Evolutionary conservation across 2,329 filamentous ascomycete species (phyloP), one percentile per base, ranked within the genome.

Genomic region (Aspergillaceae sp.): DNA sequence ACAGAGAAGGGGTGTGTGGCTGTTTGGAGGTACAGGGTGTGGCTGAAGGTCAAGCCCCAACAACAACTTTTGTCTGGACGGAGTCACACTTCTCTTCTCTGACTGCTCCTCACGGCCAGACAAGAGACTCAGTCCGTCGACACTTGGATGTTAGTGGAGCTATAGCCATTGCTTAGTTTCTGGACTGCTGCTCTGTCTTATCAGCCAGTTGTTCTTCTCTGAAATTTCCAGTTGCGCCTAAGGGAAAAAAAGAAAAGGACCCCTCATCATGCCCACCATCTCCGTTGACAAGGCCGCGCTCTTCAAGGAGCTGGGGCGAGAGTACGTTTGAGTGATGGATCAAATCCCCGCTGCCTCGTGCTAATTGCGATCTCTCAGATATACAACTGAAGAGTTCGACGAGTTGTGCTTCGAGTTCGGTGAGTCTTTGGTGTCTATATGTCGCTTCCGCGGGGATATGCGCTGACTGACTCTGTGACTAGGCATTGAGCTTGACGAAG

Each of bases 351-450:
- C 5, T 7, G 34, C 3, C 7, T 27, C 2, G 8, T 10, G 8
- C 52, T 52, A 32, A 48, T 44, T 32, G 43, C 35, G 19, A 36
- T 9, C 28, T 27, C 30, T 36, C 49, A 90, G 86, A 56, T 91
- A 87, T 70, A 95, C 91, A 46, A 92, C 87, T 53, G 82, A 94
- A 60, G 87, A 94, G 63, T 98, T 98, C 64, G 92, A 98, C 69
- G 86, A 94, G 64, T 77, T 98, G 58, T 97, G 92, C 71, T 98
- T 98, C 78, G 91, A 98, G 62, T 98, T 95, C 65, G 90, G 90
- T 73, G 67, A 53, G 68, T 64, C 45, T 42, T 44, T 48, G 6
- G 37, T 10, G 41, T 29, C 26, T 41, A 41, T 45, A 43, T 47
- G 48, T 44, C 44, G 45, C 47, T 43, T 45, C 47, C 44, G 54